Evolutionary conservation across 164 flowering plant species (phyloP).

Genomic region (Houttuynia cordata): DNA sequence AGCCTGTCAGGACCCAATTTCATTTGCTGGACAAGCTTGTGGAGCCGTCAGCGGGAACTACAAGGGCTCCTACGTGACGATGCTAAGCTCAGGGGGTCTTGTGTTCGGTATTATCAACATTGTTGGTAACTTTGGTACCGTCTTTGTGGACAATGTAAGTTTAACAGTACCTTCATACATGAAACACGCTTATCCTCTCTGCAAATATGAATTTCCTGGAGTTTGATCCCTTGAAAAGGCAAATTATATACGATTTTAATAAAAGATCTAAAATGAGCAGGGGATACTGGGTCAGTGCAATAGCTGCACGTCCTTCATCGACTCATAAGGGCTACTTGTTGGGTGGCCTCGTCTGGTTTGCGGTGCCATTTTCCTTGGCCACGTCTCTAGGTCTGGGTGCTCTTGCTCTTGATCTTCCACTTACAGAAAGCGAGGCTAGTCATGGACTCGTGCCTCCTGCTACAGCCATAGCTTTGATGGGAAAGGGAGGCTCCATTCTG

Average conservation of each 20-base stretch:
- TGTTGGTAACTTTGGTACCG: conserved; percentile 93
- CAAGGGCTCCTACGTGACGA: conserved; percentile 76
- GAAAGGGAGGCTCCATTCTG: conserved; percentile 80
- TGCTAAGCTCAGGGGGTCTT: conserved; percentile 90
- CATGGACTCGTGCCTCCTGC: conserved; percentile 94
- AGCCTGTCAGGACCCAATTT: conserved; percentile 54
- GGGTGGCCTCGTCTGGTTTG: conserved; percentile 97
- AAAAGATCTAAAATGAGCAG: conserved; percentile 20
- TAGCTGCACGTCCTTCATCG: conserved; percentile 90
- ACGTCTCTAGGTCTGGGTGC: conserved; percentile 75
- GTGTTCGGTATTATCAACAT: conserved; percentile 89
- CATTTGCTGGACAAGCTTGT: conserved; percentile 76
- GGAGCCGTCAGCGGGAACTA: conserved; percentile 77
- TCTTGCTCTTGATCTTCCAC: conserved; percentile 81
- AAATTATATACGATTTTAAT: too few relatives aligned
- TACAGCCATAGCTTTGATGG: conserved; percentile 92
- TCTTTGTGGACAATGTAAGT: conserved; percentile 90
- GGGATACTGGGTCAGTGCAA: conserved; percentile 98
- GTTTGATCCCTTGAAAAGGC: too few relatives aligned
- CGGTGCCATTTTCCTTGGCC: conserved; percentile 89
- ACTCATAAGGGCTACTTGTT: conserved; percentile 90
- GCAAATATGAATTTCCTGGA: too few relatives aligned
- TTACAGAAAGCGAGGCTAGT: conserved; percentile 66
- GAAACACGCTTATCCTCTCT: too few relatives aligned
- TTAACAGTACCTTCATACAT: not conserved